phyloP scores from a whole-genome alignment of 2,329 filamentous ascomycete genomes.

The Botrytis galanthina region DNA sequence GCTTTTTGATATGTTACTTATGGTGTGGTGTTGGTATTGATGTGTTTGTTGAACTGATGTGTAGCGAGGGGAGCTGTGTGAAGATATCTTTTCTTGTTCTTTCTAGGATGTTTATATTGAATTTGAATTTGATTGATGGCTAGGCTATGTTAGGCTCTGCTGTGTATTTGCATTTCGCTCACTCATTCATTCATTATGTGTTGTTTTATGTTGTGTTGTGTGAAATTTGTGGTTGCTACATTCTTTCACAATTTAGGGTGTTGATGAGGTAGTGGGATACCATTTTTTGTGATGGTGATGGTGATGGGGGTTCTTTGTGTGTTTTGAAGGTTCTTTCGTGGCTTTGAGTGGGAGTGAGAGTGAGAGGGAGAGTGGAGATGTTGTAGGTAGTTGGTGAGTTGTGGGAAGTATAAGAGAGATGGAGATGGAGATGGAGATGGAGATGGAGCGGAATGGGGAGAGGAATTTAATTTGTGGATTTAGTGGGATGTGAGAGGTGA shows the following conservation, averaged over 20 bases:
- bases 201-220: not conserved
- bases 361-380: too few species aligned
- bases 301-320: not conserved
- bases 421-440: too few species aligned
- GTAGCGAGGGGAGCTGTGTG: not conserved
- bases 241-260: not conserved
- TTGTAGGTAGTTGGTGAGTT: too few species aligned
- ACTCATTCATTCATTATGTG: not conserved
- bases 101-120: not conserved
- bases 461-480: too few species aligned
- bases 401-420: too few species aligned
- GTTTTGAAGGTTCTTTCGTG: not conserved
- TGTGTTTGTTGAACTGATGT: not conserved
- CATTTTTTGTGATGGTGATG: not conserved
- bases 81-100: not conserved
- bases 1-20: conserved; percentile 6
- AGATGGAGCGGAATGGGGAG: too few species aligned
- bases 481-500: too few species aligned
- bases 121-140: not conserved
- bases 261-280: not conserved
- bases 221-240: not conserved
- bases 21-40: not conserved
- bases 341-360: not conserved
- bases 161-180: not conserved
- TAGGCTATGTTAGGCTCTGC: not conserved